Conservation (phyloP, 2,329 filamentous ascomycete species). For the Lachnellula subtilissima region DNA sequence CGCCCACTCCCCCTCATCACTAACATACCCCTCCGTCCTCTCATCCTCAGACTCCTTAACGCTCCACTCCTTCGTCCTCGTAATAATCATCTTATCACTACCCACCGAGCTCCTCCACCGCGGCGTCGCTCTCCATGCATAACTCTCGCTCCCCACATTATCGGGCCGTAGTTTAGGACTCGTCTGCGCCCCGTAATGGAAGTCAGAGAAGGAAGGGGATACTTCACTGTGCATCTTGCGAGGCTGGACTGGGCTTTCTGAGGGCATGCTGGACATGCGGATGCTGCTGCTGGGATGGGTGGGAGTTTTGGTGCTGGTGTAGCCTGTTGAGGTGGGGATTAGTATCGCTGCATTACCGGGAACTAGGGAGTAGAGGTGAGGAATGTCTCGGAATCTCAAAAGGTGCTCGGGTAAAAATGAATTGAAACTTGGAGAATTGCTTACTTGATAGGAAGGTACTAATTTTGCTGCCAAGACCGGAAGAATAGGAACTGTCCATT, state of each 20-base stretch:
- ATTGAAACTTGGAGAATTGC: too few relatives aligned
- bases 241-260: neutral
- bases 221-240: neutral
- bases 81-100: neutral
- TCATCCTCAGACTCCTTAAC: neutral
- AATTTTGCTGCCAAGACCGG: slow-evolving; percentile 5
- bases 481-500: slow-evolving; percentile 11
- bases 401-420: too few relatives aligned
- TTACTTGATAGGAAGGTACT: slow-evolving; percentile 5
- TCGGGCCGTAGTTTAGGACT: neutral
- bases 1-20: too few relatives aligned
- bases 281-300: too few relatives aligned
- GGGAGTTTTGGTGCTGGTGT: too few relatives aligned
- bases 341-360: too few relatives aligned
- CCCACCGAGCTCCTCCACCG: neutral
- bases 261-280: too few relatives aligned
- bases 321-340: too few relatives aligned
- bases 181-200: neutral
- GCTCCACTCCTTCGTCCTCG: neutral
- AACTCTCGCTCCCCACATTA: neutral
- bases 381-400: too few relatives aligned
- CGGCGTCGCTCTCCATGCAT: neutral
- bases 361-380: too few relatives aligned
- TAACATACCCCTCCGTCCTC: too few relatives aligned
- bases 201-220: neutral